These are phyloP conservation scores for Trypanosoma congolense DNA, from an alignment of 208 protist genomes.

Conservation along the genomic window DNA sequence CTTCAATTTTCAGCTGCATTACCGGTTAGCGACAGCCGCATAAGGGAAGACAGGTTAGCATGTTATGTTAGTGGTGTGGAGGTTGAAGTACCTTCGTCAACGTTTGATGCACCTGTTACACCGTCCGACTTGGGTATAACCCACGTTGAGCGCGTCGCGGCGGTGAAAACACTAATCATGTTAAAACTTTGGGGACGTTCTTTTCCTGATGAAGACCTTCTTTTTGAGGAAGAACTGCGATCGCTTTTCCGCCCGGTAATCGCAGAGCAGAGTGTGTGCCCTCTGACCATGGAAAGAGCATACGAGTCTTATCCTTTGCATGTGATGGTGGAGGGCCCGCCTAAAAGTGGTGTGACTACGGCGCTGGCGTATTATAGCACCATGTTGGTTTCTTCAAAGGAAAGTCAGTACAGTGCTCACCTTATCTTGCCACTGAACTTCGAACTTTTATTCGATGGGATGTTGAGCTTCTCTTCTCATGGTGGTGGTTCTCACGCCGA, in stretches of 20 bases:
- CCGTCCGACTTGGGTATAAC: not conserved
- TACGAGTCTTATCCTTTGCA: slow-evolving; percentile 9
- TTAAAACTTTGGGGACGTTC: slow-evolving; percentile 15
- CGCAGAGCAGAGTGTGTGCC: not conserved
- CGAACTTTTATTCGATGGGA: slow-evolving; percentile 30
- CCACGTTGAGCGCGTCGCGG: slow-evolving; percentile 3
- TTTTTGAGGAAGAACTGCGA: slow-evolving; percentile 18
- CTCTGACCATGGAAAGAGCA: not conserved
- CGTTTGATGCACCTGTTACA: slow-evolving; percentile 8
- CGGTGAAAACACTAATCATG: slow-evolving; percentile 16
- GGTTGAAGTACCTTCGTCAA: no score
- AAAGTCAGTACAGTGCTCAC: slow-evolving; percentile 24
- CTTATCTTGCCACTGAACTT: slow-evolving; percentile 60
- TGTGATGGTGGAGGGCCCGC: slow-evolving; percentile 55
- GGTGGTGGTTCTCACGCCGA: not conserved
- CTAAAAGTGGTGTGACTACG: slow-evolving; percentile 61
- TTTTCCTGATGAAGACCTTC: slow-evolving; percentile 19
- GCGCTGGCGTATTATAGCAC: slow-evolving; percentile 34
- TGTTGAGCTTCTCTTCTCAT: not conserved
- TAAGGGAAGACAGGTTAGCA: no score
- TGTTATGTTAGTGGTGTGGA: no score
- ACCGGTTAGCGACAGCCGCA: no score
- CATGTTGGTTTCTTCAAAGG: slow-evolving; percentile 10
- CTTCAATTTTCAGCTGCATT: no score
- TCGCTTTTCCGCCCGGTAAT: slow-evolving; percentile 6